These are phyloP conservation scores for Syncephalastrum racemosum DNA, from an alignment of 371 early-diverging fungal genomes.

Conservation along the genomic window DNA sequence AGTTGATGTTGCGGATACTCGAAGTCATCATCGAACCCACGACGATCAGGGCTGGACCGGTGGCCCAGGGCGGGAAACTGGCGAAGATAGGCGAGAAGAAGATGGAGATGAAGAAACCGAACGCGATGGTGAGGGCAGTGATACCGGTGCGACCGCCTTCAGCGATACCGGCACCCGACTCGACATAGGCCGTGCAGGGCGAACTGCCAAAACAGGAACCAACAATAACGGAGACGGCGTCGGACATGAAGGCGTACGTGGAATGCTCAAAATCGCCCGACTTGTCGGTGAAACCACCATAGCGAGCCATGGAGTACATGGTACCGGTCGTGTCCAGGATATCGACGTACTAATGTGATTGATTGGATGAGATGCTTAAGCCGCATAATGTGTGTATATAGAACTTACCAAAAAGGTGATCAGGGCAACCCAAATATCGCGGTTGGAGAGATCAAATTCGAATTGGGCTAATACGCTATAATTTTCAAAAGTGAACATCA, in stretches of 20 bases:
- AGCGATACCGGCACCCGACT: slow-evolving; percentile 79
- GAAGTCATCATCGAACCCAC: slow-evolving; percentile 83
- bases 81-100: slow-evolving; percentile 87
- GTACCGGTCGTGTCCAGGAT: slow-evolving; percentile 81
- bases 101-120: slow-evolving; percentile 73
- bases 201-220: slow-evolving; percentile 75
- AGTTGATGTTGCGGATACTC: slow-evolving; percentile 69
- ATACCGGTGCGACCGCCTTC: slow-evolving; percentile 82
- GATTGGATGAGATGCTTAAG: too few relatives aligned
- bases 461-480: slow-evolving; percentile 55
- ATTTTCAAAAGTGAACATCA: not conserved
- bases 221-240: slow-evolving; percentile 64
- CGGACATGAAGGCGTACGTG: slow-evolving; percentile 68
- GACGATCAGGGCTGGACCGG: slow-evolving; percentile 75
- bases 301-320: slow-evolving; percentile 78
- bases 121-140: slow-evolving; percentile 62
- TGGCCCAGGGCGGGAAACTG: slow-evolving; percentile 82
- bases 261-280: slow-evolving; percentile 79
- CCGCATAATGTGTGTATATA: not conserved
- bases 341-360: slow-evolving; percentile 58
- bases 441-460: slow-evolving; percentile 60
- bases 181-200: slow-evolving; percentile 76
- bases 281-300: slow-evolving; percentile 75
- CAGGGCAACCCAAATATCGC: slow-evolving; percentile 77
- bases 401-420: slow-evolving; percentile 63